Conservation (phyloP, 140 eudicot species). For the Senecio squalidus region DNA sequence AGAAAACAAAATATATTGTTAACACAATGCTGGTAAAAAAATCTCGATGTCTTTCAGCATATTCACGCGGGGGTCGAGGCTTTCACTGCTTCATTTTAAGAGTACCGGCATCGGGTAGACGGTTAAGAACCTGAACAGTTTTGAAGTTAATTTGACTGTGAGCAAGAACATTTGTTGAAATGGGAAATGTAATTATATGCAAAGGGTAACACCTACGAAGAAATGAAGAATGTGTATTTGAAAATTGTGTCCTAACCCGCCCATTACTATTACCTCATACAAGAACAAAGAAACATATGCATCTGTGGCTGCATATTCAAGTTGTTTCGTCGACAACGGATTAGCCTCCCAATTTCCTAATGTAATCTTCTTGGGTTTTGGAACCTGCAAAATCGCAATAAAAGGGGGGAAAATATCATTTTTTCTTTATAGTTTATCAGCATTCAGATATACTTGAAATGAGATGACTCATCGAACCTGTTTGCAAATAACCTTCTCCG, state of each 20-base stretch:
- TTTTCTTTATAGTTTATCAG: no score
- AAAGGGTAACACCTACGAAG: no score
- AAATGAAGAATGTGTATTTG: no score
- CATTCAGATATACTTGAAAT: not conserved
- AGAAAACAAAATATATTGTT: no score
- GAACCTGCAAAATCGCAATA: constrained; percentile 47
- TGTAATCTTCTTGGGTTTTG: constrained; percentile 58
- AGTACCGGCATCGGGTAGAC: constrained; percentile 37
- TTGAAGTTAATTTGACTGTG: not conserved
- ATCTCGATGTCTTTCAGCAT: not conserved
- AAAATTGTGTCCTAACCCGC: no score
- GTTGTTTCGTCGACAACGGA: constrained; percentile 55
- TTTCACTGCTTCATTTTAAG: constrained; percentile 23
- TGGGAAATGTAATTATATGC: not conserved
- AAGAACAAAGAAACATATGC: constrained; percentile 82
- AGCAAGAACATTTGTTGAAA: not conserved
- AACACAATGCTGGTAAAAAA: not conserved
- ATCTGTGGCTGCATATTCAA: constrained; percentile 80
- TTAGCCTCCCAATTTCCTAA: constrained; percentile 82
- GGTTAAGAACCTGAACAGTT: constrained; percentile 40
- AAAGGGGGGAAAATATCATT: no score
- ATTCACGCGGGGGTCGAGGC: constrained; percentile 15
- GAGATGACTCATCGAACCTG: no score
- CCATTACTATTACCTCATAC: constrained; percentile 49
- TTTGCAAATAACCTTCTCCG: no score